Base-by-base conservation (phyloP, 1,284 basidiomycete genomes). In the Rhodotorula mucilaginosa region DNA sequence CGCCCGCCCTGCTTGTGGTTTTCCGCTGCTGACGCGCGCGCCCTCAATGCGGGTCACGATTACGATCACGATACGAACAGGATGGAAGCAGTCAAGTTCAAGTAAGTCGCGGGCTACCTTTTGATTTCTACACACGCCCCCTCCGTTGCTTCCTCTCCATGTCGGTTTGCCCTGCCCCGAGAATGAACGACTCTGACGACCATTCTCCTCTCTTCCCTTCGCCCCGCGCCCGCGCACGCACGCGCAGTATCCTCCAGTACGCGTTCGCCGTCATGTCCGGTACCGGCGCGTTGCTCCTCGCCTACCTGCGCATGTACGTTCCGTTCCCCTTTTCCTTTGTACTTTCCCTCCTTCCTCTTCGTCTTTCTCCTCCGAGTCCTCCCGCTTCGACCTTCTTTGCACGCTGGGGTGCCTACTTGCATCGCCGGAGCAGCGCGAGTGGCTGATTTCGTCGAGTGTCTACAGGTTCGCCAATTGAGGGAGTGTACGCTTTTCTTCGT, bases 61-160 rank as follows among this genome's bases (percentile, higher is more conserved):
- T 44, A 23, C 21, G 39, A 44, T 44, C 2, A 44, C 57, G 15
- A 21, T 34, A 13, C 19, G 19, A 6, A 26, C 26, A 76, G 71
- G 2, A 77, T 79, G 77, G 78, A 79, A 64, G 72, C 76, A 15
- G 77, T 79, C 72, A 79, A 78, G 63, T 76, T 76, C 74, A 76
- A 73, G 77, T 78, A 48, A 60, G 74, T 61, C 18, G 56, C 39
- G 23, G 26, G 21, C 0, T 34, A 34, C 23, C 23, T 1, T 8
- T 3, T 6, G 12, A 21, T 12, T 15, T 23, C 39, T 21, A 46
- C 31, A 29, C 51, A 46, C 16, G 34, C 6, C 29, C 19, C 15
- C 5, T 8, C 13, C 54, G 54, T 67, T 49, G 58, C 56, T 19
- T 8, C 31, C 12, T 3, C 5, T 3, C 12, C 16, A 1, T 5